These are phyloP conservation scores for Collybia sordida DNA, from an alignment of 768 basidiomycete species.

Conservation along the genomic window DNA sequence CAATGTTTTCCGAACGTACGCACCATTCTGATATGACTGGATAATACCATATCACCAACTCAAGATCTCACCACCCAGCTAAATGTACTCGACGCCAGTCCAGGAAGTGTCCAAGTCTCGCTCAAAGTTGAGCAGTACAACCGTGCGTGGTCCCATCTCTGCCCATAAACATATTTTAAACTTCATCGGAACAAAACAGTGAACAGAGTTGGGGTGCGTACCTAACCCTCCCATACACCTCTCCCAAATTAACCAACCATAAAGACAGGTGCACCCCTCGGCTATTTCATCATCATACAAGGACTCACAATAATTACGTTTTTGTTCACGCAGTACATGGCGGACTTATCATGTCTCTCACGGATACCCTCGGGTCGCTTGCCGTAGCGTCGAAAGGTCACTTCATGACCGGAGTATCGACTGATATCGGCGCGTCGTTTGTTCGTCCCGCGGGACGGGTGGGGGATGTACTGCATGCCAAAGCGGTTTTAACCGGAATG, in stretches of 20 bases:
- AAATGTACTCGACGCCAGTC: slow-evolving; percentile 61
- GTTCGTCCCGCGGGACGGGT: slow-evolving; percentile 72
- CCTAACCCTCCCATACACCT: neutral
- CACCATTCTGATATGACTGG: neutral
- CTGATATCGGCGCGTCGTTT: slow-evolving; percentile 79
- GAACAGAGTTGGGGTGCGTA: slow-evolving; percentile 76
- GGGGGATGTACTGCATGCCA: slow-evolving; percentile 67
- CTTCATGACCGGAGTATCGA: slow-evolving; percentile 87
- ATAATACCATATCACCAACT: neutral
- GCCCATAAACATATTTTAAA: neutral
- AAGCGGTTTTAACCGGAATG: slow-evolving; percentile 66
- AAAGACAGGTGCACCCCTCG: slow-evolving; percentile 35
- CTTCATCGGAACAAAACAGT: slow-evolving; percentile 39
- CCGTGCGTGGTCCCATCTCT: slow-evolving; percentile 38
- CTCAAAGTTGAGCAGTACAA: slow-evolving; percentile 77
- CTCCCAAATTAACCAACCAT: slow-evolving; percentile 1
- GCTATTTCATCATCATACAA: neutral
- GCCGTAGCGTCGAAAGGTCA: slow-evolving; percentile 82
- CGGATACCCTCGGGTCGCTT: slow-evolving; percentile 82
- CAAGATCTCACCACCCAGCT: slow-evolving; percentile 50
- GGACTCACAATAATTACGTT: slow-evolving; percentile 1
- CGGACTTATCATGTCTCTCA: slow-evolving; percentile 77
- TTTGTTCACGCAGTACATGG: slow-evolving; percentile 62
- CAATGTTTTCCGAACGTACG: slow-evolving; percentile 78
- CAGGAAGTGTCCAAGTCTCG: slow-evolving; percentile 68